A percentile compares a stretch with the other conserved stretches of the same genome.
These are phyloP conservation scores for Auriculariales sp. DNA, from an alignment of 768 basidiomycete genomes.

Conservation along the genomic window DNA sequence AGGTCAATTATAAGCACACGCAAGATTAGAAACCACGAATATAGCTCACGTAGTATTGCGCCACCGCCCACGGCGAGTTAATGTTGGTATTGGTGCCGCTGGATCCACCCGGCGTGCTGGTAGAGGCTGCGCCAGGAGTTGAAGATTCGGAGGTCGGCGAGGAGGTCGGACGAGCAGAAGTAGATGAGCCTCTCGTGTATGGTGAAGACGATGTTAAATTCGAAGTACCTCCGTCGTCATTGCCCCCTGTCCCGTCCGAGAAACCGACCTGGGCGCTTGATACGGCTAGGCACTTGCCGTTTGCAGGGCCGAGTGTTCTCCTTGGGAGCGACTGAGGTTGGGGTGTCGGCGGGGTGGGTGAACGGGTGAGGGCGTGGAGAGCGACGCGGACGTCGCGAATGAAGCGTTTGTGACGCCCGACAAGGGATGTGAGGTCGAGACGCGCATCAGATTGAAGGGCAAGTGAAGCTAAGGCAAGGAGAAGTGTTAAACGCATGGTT, in stretches of 20 bases:
- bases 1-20: conserved; percentile 19
- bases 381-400: conserved; percentile 58
- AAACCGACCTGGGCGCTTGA: conserved; percentile 17
- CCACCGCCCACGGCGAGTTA: conserved; percentile 20
- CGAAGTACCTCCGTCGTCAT: conserved; percentile 7
- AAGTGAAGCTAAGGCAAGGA: too few species aligned
- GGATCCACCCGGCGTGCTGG: conserved; percentile 12
- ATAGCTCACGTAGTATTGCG: conserved; percentile 8
- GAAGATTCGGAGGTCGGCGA: background rate
- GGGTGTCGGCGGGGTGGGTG: background rate
- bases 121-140: conserved; percentile 2
- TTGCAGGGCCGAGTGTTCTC: too few species aligned
- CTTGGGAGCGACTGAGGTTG: background rate
- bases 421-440: too few species aligned
- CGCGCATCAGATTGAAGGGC: too few species aligned
- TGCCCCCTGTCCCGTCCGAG: conserved; percentile 17
- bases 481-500: too few species aligned
- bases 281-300: background rate
- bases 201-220: too few species aligned
- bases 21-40: background rate
- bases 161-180: background rate
- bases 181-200: too few species aligned
- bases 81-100: conserved; percentile 2
- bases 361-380: conserved; percentile 37
- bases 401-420: conserved; percentile 16